Evolutionary conservation across 371 early-diverging fungal genomes (phyloP).

Genomic region (Rhizopus sp.): DNA sequence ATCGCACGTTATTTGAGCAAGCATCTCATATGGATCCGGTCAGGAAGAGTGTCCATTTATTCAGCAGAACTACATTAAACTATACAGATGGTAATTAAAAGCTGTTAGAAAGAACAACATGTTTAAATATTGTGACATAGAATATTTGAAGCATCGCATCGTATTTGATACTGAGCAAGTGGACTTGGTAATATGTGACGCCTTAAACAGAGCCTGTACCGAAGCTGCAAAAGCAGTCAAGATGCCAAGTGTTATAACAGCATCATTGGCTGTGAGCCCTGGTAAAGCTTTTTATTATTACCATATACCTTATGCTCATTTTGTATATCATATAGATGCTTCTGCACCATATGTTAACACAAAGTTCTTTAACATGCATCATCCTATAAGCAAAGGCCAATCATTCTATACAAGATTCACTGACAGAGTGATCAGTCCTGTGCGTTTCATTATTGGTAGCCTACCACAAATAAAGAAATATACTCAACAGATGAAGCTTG

Average conservation of each 20-base stretch:
- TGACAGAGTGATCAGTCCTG: conserved; percentile 16
- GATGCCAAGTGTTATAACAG: conserved; percentile 13
- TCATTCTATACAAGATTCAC: conserved; percentile 18
- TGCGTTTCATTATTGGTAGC: not conserved
- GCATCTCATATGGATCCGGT: not conserved
- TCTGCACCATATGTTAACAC: conserved; percentile 29
- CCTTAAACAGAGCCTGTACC: conserved; percentile 6
- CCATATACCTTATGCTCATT: not conserved
- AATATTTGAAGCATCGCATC: not conserved
- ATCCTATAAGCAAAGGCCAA: conserved; percentile 19
- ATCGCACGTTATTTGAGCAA: not conserved
- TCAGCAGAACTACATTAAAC: not conserved
- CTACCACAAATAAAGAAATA: conserved; percentile 1
- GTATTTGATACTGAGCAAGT: conserved; percentile 1
- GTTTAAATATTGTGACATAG: not conserved
- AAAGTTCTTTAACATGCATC: not conserved
- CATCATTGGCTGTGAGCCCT: not conserved
- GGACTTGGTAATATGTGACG: conserved; percentile 16
- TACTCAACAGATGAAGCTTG: conserved; percentile 1
- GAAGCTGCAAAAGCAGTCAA: conserved; percentile 8
- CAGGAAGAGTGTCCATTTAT: not conserved
- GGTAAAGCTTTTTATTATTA: conserved; percentile 2
- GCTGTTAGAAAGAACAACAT: not conserved
- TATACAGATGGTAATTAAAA: not conserved
- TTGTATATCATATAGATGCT: conserved; percentile 11